These are phyloP conservation scores for Botrytis medusae DNA, from an alignment of 2,329 filamentous ascomycete genomes.

Conservation along the genomic window DNA sequence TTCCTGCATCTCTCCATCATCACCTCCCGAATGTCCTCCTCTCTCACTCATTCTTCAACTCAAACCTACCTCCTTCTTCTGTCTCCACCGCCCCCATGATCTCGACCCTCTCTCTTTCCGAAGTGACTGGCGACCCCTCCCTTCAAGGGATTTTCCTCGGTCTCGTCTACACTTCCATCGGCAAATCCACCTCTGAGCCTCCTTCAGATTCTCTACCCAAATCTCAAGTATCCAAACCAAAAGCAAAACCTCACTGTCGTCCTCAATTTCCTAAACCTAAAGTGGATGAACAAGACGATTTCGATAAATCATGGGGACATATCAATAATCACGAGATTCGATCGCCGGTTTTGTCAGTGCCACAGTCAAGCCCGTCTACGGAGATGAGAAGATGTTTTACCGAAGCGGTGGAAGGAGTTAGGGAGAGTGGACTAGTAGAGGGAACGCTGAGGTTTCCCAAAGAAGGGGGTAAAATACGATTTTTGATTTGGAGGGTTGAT, in stretches of 20 bases:
- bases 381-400: constrained; percentile 22
- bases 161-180: constrained; percentile 7
- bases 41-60: constrained; percentile 8
- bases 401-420: constrained; percentile 28
- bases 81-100: neutral
- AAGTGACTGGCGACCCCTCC: constrained; percentile 8
- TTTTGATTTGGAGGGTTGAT: constrained; percentile 35
- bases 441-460: constrained; percentile 27
- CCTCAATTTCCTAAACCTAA: neutral
- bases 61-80: neutral
- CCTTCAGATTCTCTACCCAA: neutral
- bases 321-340: constrained; percentile 1
- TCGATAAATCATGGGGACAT: neutral
- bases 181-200: neutral
- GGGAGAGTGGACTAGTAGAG: constrained; percentile 28
- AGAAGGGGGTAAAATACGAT: constrained; percentile 28
- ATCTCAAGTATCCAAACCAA: neutral
- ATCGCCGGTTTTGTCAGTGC: neutral
- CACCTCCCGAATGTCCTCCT: constrained; percentile 12
- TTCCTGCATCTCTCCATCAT: constrained; percentile 3
- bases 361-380: neutral
- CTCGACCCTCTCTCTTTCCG: constrained; percentile 10
- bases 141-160: constrained; percentile 21
- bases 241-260: neutral
- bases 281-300: neutral